Base-by-base conservation (phyloP, 163 green algal genomes). In the Botryococcus braunii region DNA sequence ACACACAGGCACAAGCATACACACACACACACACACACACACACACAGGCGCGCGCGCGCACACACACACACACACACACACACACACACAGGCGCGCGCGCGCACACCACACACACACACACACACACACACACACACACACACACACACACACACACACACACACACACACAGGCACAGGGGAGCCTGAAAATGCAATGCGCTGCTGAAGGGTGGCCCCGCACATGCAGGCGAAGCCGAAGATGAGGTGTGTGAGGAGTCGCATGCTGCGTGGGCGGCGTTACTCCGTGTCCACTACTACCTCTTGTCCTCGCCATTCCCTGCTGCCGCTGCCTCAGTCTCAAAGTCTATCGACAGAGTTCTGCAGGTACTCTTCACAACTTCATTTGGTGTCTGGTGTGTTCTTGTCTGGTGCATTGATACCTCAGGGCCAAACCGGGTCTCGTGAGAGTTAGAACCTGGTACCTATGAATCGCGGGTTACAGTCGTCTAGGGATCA, bases 211-310 rank as follows among this genome's bases (percentile, higher is more conserved):
- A 34, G 40, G 40, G 37, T 31, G 47, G 11, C 40, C 21, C 63
- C 25, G 25, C 23, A 25, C 11, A 40, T 0, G 60, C 7, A 21
- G n/a, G 29, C 9, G 56, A 39, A 11, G 65, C 67, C 25, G 46
- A 60, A 34, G 63, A 76, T 13, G 73, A 77, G 50, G 55, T 63
- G 13, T n/a, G 59, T 23, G 47, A 74, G 36, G 69, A 69, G 43
- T 41, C 75, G 35, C 82, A 70, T 57, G 68, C 73, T 0, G 43
- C 47, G 34, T 41, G 73, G 9, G 68, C 69, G 21, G 69, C 73
- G 13, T 65, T 78, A 57, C 38, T 62, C 17, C 62, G 77, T 1
- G 39, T 74, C 37, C 55, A 66, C 11, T 52, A 64, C 25, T 37
- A 81, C 62, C 62, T 67, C 39, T 39, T 62, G 59, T 40, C 71